A percentile compares a stretch with the other conserved stretches of the same genome.
These are phyloP conservation scores for Xylaria sp. DNA, from an alignment of 2,329 filamentous ascomycete species.

Conservation along the genomic window DNA sequence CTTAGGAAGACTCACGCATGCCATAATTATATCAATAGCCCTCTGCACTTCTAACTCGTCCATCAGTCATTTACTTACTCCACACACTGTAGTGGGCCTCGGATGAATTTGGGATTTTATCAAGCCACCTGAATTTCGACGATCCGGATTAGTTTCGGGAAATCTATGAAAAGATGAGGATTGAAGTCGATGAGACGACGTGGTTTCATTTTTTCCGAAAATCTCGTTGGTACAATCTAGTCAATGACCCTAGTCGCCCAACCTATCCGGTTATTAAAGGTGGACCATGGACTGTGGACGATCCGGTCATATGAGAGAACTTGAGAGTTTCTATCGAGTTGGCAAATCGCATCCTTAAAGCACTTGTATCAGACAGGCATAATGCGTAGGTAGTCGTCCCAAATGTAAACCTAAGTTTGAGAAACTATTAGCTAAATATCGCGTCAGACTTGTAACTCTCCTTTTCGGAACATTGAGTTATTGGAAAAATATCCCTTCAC, in stretches of 20 bases:
- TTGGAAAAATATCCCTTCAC: background rate
- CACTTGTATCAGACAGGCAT: background rate
- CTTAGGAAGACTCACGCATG: background rate
- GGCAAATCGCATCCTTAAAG: background rate
- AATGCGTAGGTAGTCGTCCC: background rate
- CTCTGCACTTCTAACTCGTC: background rate
- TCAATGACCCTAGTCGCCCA: background rate
- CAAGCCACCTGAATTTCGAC: background rate
- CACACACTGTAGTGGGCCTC: background rate
- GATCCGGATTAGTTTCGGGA: background rate
- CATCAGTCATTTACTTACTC: background rate
- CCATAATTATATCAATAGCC: background rate
- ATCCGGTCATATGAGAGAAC: background rate
- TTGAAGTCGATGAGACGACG: background rate
- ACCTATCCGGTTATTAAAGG: slow-evolving; percentile 67
- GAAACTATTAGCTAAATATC: background rate
- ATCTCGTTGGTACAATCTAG: slow-evolving; percentile 8
- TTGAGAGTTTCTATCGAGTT: slow-evolving; percentile 9
- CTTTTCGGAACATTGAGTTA: slow-evolving; percentile 4
- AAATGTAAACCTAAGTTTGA: background rate
- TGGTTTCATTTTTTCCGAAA: slow-evolving; percentile 13
- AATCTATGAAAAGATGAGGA: background rate
- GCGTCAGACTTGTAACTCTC: slow-evolving; percentile 1
- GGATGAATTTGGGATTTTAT: background rate
- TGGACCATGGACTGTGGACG: slow-evolving; percentile 1